Evolutionary conservation across 768 basidiomycete species (phyloP).

Genomic region (Lactarius tabidus): DNA sequence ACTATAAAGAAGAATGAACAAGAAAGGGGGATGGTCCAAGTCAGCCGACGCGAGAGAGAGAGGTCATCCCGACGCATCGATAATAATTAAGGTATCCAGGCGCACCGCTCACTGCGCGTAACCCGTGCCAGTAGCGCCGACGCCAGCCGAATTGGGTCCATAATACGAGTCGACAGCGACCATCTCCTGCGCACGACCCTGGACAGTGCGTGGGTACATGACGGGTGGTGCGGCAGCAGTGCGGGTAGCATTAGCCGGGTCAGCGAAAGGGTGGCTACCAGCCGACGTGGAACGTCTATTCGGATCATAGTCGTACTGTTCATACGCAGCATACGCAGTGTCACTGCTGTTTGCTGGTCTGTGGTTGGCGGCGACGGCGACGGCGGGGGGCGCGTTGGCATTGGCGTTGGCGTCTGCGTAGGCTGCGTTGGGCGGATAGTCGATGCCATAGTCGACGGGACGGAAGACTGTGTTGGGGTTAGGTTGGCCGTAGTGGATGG

Average conservation of each 20-base stretch:
- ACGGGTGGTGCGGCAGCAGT: not conserved
- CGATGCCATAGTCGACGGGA: slow-evolving; percentile 19
- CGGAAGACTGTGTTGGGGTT: not conserved
- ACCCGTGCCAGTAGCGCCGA: not conserved
- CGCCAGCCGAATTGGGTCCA: slow-evolving; percentile 8
- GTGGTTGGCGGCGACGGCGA: too few species aligned
- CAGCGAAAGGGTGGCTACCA: slow-evolving; percentile 18
- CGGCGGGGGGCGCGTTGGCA: too few species aligned
- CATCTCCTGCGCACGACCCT: slow-evolving; percentile 1
- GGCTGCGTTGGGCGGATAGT: slow-evolving; percentile 13
- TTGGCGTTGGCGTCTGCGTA: too few species aligned
- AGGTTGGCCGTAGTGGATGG: slow-evolving; percentile 16
- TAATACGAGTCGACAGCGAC: slow-evolving; percentile 20
- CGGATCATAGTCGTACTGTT: not conserved
- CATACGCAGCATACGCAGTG: not conserved
- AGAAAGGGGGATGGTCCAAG: not conserved
- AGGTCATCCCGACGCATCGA: not conserved
- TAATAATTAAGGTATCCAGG: not conserved
- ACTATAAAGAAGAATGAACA: not conserved
- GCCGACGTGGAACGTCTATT: not conserved
- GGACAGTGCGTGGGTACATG: not conserved
- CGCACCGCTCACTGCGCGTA: slow-evolving; percentile 4
- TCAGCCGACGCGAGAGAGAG: not conserved
- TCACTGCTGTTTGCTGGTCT: not conserved
- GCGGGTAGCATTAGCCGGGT: slow-evolving; percentile 9